phyloP scores from a whole-genome alignment of 164 flowering plant genomes.

The Saururus chinensis region DNA sequence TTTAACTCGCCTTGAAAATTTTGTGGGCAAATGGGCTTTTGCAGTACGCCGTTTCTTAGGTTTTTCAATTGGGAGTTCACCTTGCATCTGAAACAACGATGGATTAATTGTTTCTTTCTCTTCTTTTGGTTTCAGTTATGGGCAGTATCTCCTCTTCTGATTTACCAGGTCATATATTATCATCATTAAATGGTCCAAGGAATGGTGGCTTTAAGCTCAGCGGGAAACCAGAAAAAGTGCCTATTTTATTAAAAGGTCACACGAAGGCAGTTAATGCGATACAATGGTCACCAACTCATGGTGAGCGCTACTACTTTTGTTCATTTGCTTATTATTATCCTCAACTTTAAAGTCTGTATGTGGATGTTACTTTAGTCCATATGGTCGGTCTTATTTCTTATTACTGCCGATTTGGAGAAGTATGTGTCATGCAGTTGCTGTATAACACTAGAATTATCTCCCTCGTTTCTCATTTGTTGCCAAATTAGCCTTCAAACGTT shows the following conservation, averaged over 20 bases:
- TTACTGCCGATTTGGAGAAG: no score
- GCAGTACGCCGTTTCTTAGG: neutral
- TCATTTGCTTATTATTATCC: neutral
- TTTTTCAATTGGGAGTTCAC: neutral
- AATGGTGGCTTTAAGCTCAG: slow-evolving; percentile 17
- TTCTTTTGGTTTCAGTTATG: slow-evolving; percentile 20
- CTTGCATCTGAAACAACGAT: neutral
- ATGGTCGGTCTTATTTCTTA: no score
- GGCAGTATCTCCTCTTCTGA: slow-evolving; percentile 61
- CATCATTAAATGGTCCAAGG: slow-evolving; percentile 31
- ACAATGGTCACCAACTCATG: slow-evolving; percentile 68
- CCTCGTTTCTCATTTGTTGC: no score
- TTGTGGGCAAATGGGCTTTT: no score
- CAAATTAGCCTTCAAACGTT: no score
- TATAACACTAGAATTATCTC: no score
- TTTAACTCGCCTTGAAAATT: neutral
- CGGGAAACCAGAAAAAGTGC: slow-evolving; percentile 27
- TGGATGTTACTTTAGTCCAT: neutral
- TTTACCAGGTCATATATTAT: slow-evolving; percentile 33
- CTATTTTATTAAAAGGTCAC: slow-evolving; percentile 39
- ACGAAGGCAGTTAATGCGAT: slow-evolving; percentile 65
- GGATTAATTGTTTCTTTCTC: neutral
- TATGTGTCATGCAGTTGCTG: no score
- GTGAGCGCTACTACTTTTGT: slow-evolving; percentile 19
- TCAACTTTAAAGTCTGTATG: neutral